A percentile compares a stretch with the other conserved stretches of the same genome.
phyloP scores from a whole-genome alignment of 495 filamentous ascomycete genomes.

The Platismatia glauca region DNA sequence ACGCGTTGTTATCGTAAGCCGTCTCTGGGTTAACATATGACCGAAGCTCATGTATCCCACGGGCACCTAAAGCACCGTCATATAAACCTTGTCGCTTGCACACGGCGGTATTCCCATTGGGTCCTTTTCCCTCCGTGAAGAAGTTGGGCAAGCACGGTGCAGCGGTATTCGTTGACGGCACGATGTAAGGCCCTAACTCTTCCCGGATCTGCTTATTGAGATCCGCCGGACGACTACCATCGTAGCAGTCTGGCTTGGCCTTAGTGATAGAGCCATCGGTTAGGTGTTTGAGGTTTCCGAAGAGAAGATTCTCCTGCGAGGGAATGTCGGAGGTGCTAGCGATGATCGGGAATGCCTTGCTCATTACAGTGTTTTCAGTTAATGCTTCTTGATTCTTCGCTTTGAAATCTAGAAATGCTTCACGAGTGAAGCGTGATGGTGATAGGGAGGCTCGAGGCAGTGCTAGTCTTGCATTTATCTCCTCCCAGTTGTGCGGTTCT shows the following conservation, averaged over 20 bases:
- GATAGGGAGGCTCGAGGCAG: conserved; percentile 14
- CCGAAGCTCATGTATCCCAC: conserved; percentile 14
- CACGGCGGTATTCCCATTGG: background rate
- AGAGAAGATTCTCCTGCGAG: background rate
- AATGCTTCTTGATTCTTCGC: background rate
- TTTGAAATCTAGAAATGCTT: background rate
- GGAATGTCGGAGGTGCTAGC: background rate
- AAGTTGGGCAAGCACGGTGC: no score
- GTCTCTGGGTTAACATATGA: conserved; percentile 1
- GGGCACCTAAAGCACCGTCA: conserved; percentile 22
- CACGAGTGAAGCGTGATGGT: conserved; percentile 27
- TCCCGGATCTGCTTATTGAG: no score
- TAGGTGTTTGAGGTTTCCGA: background rate
- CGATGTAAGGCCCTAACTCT: no score
- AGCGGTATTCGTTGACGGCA: conserved; percentile 2
- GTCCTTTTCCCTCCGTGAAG: conserved; percentile 24
- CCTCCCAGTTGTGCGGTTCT: background rate
- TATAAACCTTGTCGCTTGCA: conserved; percentile 14
- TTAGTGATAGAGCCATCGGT: conserved; percentile 6
- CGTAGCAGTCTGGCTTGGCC: conserved; percentile 31
- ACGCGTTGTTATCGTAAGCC: background rate
- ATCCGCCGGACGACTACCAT: conserved; percentile 30
- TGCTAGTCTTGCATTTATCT: background rate
- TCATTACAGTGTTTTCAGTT: no score
- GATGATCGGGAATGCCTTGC: conserved; percentile 4